Evolutionary conservation across 257 asterid species (phyloP).

Genomic region (Rubia yunnanensis): DNA sequence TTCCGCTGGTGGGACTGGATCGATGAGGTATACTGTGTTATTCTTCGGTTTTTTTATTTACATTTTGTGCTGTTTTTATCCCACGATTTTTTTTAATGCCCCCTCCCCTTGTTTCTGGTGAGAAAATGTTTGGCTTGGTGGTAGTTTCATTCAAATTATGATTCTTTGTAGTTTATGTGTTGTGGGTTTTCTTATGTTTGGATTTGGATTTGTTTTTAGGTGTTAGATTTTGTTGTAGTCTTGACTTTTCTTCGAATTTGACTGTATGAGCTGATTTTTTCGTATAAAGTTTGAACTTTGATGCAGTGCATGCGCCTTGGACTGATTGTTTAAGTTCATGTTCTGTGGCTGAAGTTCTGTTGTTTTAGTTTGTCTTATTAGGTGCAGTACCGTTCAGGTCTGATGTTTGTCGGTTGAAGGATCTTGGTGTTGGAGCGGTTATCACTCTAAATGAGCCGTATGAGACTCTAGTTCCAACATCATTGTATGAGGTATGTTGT

Average conservation of each 20-base stretch:
- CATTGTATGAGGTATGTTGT: slow-evolving; percentile 37
- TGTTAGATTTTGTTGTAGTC: background rate
- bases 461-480: slow-evolving; percentile 48
- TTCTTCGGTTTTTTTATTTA: background rate
- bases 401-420: slow-evolving; percentile 38
- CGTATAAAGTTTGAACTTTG: background rate
- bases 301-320: background rate
- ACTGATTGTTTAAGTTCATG: background rate
- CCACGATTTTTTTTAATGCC: too few relatives aligned
- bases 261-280: background rate
- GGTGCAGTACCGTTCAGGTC: slow-evolving; percentile 64
- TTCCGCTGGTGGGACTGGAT: slow-evolving; percentile 67
- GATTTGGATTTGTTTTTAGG: background rate
- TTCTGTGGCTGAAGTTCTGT: slow-evolving; percentile 8
- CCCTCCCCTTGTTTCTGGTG: too few relatives aligned
- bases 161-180: background rate
- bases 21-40: slow-evolving; percentile 33
- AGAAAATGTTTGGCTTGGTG: too few relatives aligned
- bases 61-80: background rate
- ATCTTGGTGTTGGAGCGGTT: slow-evolving; percentile 46
- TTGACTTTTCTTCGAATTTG: background rate
- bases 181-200: background rate
- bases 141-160: background rate
- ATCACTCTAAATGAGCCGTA: slow-evolving; percentile 53
- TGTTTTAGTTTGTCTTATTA: slow-evolving; percentile 40